A percentile compares a stretch with the other conserved stretches of the same genome.
Conservation (phyloP, 345 rosid species). For the Syzygium aromaticum region DNA sequence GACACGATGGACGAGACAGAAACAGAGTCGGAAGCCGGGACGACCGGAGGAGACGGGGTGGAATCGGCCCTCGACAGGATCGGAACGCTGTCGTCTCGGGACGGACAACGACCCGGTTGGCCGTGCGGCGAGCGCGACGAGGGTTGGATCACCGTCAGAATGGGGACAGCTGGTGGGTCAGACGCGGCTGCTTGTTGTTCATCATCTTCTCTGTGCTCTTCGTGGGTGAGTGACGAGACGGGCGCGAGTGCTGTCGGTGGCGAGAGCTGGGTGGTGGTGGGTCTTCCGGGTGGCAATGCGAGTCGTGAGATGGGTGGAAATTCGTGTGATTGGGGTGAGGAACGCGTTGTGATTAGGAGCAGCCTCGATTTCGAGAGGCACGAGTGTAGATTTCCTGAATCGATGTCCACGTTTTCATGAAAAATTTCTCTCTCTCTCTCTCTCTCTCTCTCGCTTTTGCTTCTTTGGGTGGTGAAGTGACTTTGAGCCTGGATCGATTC, state of each 20-base stretch:
- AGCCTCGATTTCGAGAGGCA: not conserved
- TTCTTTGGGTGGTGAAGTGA: not conserved
- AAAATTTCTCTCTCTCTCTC: not conserved
- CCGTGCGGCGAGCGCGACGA: conserved; percentile 8
- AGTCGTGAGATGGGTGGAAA: not conserved
- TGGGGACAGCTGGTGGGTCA: conserved; percentile 6
- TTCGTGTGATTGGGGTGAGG: not conserved
- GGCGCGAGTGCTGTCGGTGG: conserved; percentile 1
- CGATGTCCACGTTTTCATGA: not conserved
- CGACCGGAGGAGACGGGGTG: not conserved
- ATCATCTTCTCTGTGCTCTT: not conserved
- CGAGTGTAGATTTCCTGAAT: not conserved
- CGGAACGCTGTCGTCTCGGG: conserved; percentile 20
- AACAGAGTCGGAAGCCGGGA: conserved; percentile 19
- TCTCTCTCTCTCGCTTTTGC: not conserved
- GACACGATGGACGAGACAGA: conserved; percentile 34
- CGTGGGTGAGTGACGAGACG: not conserved
- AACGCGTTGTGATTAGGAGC: not conserved
- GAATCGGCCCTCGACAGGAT: conserved; percentile 34
- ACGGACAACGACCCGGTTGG: not conserved
- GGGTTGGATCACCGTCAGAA: conserved; percentile 54
- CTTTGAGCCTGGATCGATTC: not conserved
- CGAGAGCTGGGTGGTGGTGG: not conserved
- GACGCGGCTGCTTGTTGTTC: not conserved
- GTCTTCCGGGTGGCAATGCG: not conserved